Evolutionary conservation across 371 early-diverging fungal species (phyloP), one percentile per base, ranked within the genome.

Genomic region (Rhizopus delemar): DNA sequence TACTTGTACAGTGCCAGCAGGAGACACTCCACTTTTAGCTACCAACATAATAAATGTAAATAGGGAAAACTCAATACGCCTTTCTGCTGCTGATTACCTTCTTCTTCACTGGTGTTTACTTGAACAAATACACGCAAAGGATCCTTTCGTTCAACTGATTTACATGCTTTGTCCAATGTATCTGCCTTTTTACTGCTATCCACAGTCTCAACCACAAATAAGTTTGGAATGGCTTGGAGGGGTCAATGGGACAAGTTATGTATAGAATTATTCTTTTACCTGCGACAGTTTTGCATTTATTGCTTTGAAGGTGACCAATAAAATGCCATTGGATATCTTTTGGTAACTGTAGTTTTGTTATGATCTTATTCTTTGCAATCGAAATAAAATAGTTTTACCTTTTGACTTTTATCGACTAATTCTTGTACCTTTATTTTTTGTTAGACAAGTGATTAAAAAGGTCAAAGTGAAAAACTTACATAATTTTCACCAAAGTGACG

Each of bases 401-500:
- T 63, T 32, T 78, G 69, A 36, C 90, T 91, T 77, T 97, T 97
- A n/a, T 93, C 94, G 8, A 89, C 88, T 9, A 97, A 83, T 66
- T 96, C 97, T 75, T 96, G 96, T 5, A 92, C 86, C 90, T 93
- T 63, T 8, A 48, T 22, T 22, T 22, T 22, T 22, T 22, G n/a
- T 22, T 22, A 22, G 22, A 22, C 22, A 1, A 22, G 22, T 22
- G 22, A 22, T 22, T 22, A 22, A 8, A n/a, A 8, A 41, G 9
- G n/a, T 32, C 15, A 48, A 11, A 43, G 5, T 11, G 5, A 41
- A 38, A 60, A 29, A 65, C 77, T 65, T 82, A 94, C 95, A 82
- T 93, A 93, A 69, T 95, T 97, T 63, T 98, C 97, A 57, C 98
- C 97, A 77, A 97, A 97, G 57, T 96, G 95, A 6, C 92, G 84